Conservation (phyloP, 768 basidiomycete genomes). For the Boletus tylopilopsis region DNA sequence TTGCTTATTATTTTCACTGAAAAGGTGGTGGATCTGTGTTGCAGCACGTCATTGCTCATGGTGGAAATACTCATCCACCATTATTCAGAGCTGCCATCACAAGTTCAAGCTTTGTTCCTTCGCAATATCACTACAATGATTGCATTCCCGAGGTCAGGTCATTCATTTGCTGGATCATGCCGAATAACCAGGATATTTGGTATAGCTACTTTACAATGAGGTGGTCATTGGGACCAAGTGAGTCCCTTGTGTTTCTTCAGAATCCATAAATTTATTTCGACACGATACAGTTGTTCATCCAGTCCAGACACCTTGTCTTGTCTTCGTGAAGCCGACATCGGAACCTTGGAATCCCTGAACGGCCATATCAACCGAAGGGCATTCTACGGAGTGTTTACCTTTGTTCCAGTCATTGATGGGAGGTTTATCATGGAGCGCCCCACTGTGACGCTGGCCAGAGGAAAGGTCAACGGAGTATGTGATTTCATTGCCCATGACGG, state of each 20-base stretch:
- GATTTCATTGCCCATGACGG: background rate
- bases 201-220: conserved; percentile 1
- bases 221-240: background rate
- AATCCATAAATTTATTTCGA: no score
- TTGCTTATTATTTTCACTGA: background rate
- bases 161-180: background rate
- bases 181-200: background rate
- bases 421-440: conserved; percentile 4
- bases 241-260: background rate
- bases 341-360: background rate
- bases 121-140: conserved; percentile 7
- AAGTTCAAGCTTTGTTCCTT: conserved; percentile 3
- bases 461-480: conserved; percentile 7
- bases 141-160: background rate
- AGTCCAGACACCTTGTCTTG: conserved; percentile 1
- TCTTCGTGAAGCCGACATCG: conserved; percentile 2
- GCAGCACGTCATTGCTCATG: conserved; percentile 6
- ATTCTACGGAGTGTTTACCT: conserved; percentile 4
- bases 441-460: background rate
- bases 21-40: conserved; percentile 7
- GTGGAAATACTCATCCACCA: conserved; percentile 4
- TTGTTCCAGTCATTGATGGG: conserved; percentile 8
- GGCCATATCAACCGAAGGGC: background rate
- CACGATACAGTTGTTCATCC: background rate
- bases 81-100: conserved; percentile 7